Evolutionary conservation across 129 eudicot genomes (phyloP).

Genomic region (Artemisia annua): DNA sequence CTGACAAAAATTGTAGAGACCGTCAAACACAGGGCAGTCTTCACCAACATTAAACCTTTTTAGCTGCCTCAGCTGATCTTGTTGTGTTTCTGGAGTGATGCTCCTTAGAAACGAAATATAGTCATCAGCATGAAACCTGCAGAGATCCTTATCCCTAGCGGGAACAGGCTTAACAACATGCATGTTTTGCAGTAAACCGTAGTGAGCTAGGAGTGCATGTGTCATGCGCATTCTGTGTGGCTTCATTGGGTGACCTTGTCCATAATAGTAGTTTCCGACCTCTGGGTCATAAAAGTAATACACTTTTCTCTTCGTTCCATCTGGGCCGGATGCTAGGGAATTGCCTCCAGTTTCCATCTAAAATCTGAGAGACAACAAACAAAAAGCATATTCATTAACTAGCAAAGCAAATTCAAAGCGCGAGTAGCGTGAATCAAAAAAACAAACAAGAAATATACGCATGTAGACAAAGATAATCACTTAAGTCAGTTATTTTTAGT

Average conservation of each 20-base stretch:
- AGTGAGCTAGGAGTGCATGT: slow-evolving; percentile 72
- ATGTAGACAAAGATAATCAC: too few relatives aligned
- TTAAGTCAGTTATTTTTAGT: too few relatives aligned
- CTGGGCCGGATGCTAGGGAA: slow-evolving; percentile 79
- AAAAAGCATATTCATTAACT: slow-evolving; percentile 1
- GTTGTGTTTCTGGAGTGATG: slow-evolving; percentile 76
- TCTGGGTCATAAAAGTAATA: slow-evolving; percentile 86
- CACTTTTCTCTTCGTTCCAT: slow-evolving; percentile 80
- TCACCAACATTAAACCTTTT: slow-evolving; percentile 73
- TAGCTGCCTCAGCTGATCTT: slow-evolving; percentile 66
- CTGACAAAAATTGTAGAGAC: slow-evolving; percentile 71
- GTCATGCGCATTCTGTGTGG: slow-evolving; percentile 97
- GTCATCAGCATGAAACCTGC: slow-evolving; percentile 81
- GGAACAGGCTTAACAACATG: slow-evolving; percentile 65
- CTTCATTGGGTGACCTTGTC: slow-evolving; percentile 98
- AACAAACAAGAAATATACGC: background rate
- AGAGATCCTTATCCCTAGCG: slow-evolving; percentile 70
- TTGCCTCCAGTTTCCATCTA: slow-evolving; percentile 76
- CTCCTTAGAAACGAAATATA: slow-evolving; percentile 65
- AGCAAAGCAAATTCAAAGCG: background rate
- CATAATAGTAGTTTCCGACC: slow-evolving; percentile 83
- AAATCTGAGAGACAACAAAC: slow-evolving; percentile 13
- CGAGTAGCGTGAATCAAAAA: background rate
- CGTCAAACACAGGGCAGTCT: slow-evolving; percentile 81
- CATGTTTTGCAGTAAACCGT: slow-evolving; percentile 69